phyloP scores from a whole-genome alignment of 2,329 filamentous ascomycete genomes.

The Scytalidium sp. region DNA sequence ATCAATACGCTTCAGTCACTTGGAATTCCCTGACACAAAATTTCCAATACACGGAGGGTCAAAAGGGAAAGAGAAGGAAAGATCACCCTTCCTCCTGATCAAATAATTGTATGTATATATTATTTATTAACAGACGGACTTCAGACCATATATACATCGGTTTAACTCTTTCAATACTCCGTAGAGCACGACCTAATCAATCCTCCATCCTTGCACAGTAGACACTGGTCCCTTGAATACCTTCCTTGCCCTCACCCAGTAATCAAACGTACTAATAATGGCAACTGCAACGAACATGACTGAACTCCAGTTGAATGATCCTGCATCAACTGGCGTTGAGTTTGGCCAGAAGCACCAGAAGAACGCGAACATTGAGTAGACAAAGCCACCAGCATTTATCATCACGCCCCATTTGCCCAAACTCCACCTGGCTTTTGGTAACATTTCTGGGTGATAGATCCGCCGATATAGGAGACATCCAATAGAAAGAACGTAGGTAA shows the following conservation, averaged over 20 bases:
- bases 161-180: too few relatives aligned
- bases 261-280: slow-evolving; percentile 15
- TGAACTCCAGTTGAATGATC: slow-evolving; percentile 42
- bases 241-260: slow-evolving; percentile 27
- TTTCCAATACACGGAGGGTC: too few relatives aligned
- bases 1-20: too few relatives aligned
- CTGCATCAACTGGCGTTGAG: slow-evolving; percentile 28
- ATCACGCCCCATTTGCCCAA: slow-evolving; percentile 39
- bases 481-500: slow-evolving; percentile 48
- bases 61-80: too few relatives aligned
- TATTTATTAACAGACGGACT: too few relatives aligned
- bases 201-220: slow-evolving; percentile 3
- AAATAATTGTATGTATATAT: too few relatives aligned
- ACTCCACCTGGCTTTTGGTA: slow-evolving; percentile 38
- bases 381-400: slow-evolving; percentile 38
- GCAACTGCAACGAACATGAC: slow-evolving; percentile 16
- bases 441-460: slow-evolving; percentile 30
- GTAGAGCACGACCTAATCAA: too few relatives aligned
- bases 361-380: slow-evolving; percentile 41
- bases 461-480: slow-evolving; percentile 39
- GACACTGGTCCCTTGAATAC: slow-evolving; percentile 26
- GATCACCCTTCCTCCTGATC: too few relatives aligned
- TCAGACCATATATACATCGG: too few relatives aligned
- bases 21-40: too few relatives aligned
- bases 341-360: slow-evolving; percentile 48